Base-by-base conservation (phyloP, 75 land plant species). In the Pinus tabuliformis region DNA sequence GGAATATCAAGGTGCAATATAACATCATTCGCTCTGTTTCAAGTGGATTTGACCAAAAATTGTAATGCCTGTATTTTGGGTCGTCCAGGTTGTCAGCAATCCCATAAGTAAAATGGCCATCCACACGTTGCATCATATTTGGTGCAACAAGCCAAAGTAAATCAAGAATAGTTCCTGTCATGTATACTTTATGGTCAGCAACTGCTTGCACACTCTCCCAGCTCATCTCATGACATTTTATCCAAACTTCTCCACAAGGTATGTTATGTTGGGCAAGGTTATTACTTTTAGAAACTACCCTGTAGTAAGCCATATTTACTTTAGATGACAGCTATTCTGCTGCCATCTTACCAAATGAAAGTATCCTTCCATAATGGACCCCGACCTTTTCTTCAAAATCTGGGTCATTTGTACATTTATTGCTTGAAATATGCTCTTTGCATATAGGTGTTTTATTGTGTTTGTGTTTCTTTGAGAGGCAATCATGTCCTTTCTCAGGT, bases 271-370 rank as follows among this genome's bases (percentile, higher is more conserved):
- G 79, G 24, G 71, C 57, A 45, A 74, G 57, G 28, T 58, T 74
- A 15, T 82, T 78, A 16, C 58, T 57, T 58, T 78, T 70, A 39
- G 76, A 58, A 14, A 75, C 73, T 91, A 95, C 98, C 94, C 82
- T 78, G 78, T 91, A 91, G 45, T 89, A 95, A 16, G 77, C 83
- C 73, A 83, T 86, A 61, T 82, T 83, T 72, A 92, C 78, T 65
- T 84, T 83, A 6, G 89, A 83, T 45, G 91, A 76, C 59, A 80
- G 79, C 16, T 79, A 64, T 64, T 84, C 85, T 63, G 94, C 91
- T 17, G 86, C 79, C 52, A 91, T 95, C 78, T 94, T 94, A n/a
- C 98, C 98, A 88, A 97, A 97, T n/a, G 99, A 87, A 74, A 94
- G 78, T 21, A 97, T 80, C 73, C 99, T 84, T 62, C 99, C 99